phyloP scores from a whole-genome alignment of 495 filamentous ascomycete genomes.

The Neurospora intermedia region DNA sequence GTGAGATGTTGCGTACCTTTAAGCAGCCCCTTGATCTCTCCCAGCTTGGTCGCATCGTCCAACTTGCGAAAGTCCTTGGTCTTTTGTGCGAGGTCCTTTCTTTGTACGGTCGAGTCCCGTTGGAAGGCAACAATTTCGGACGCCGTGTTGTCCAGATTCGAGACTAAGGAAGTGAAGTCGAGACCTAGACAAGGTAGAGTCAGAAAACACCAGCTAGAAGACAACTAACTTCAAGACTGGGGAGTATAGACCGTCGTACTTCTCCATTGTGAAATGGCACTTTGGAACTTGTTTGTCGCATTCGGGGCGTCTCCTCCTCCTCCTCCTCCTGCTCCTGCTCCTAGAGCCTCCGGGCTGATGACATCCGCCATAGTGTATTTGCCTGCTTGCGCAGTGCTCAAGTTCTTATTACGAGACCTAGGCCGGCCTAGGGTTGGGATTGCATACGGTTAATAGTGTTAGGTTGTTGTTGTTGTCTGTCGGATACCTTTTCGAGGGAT shows the following conservation, averaged over 20 bases:
- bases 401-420: slow-evolving; percentile 3
- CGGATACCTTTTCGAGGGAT: not conserved
- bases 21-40: slow-evolving; percentile 77
- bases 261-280: slow-evolving; percentile 91
- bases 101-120: slow-evolving; percentile 80
- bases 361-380: slow-evolving; percentile 20
- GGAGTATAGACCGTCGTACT: slow-evolving; percentile 42
- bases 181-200: slow-evolving; percentile 49
- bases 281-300: slow-evolving; percentile 74
- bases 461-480: not conserved
- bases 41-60: slow-evolving; percentile 79
- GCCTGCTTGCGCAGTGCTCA: slow-evolving; percentile 5
- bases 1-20: slow-evolving; percentile 47
- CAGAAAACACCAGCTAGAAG: not conserved
- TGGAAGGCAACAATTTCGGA: slow-evolving; percentile 89
- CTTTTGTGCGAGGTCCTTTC: slow-evolving; percentile 95
- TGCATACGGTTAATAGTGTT: not conserved
- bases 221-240: not conserved
- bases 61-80: slow-evolving; percentile 97
- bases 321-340: slow-evolving; percentile 13
- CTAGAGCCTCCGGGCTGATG: slow-evolving; percentile 13
- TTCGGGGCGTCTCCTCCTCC: slow-evolving; percentile 4
- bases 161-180: slow-evolving; percentile 74
- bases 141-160: slow-evolving; percentile 79
- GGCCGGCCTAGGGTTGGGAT: not conserved